These are phyloP conservation scores for Hyphopichia burtonii DNA, from an alignment of 1,139 yeast genomes.

Conservation along the genomic window DNA sequence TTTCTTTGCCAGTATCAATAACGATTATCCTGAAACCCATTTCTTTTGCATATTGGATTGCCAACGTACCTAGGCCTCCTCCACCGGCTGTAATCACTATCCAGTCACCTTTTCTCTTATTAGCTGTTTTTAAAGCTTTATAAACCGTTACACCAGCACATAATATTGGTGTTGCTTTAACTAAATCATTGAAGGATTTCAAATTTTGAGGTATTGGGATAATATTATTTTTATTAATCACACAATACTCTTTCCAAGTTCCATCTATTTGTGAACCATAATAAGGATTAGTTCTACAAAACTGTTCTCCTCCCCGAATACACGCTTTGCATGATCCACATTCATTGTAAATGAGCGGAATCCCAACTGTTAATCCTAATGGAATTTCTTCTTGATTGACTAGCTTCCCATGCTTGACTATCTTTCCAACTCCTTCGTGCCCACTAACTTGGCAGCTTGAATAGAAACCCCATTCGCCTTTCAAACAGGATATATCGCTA, in stretches of 20 bases:
- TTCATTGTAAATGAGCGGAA: constrained; percentile 4
- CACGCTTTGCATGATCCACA: constrained; percentile 5
- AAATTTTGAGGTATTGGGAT: constrained; percentile 2
- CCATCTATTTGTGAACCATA: constrained; percentile 6
- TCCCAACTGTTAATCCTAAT: constrained; percentile 3
- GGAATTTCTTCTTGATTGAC: not conserved
- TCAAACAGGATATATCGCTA: constrained; percentile 4
- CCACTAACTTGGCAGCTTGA: constrained; percentile 3
- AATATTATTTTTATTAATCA: constrained; percentile 5
- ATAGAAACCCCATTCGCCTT: constrained; percentile 5
- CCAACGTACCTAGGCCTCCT: constrained; percentile 10
- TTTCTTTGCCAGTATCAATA: constrained; percentile 12
- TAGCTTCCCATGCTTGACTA: constrained; percentile 3
- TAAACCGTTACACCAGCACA: constrained; percentile 16
- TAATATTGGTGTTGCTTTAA: constrained; percentile 10
- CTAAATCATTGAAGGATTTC: constrained; percentile 6
- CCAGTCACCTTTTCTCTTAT: constrained; percentile 7
- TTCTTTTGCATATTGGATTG: constrained; percentile 14
- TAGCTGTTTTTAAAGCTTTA: constrained; percentile 13
- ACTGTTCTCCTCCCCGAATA: constrained; percentile 1
- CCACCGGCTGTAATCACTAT: constrained; percentile 13
- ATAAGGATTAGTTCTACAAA: constrained; percentile 2
- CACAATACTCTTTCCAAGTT: constrained; percentile 6
- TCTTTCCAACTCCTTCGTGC: constrained; percentile 5
- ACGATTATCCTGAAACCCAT: constrained; percentile 12